Evolutionary conservation across 352 stramenopile species (phyloP).

Genomic region (Pseudoperonospora humuli): DNA sequence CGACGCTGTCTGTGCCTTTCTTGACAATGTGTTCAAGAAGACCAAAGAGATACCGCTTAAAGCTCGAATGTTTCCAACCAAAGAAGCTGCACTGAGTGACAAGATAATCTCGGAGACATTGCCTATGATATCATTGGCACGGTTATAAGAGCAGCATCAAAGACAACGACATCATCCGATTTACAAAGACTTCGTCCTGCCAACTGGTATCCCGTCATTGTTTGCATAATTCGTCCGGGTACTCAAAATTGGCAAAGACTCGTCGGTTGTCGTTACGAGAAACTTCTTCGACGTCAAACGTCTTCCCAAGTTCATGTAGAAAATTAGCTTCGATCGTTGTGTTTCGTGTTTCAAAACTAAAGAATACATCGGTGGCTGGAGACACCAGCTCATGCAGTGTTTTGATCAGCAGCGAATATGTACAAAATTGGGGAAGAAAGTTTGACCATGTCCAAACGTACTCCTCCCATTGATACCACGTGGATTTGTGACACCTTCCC

Average conservation of each 20-base stretch:
- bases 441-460: too few species aligned
- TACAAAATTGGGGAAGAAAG: too few species aligned
- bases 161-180: slow-evolving; percentile 10
- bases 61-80: slow-evolving; percentile 17
- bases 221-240: slow-evolving; percentile 35
- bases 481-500: too few species aligned
- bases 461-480: too few species aligned
- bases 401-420: slow-evolving; percentile 28
- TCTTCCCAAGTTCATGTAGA: slow-evolving; percentile 19
- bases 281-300: slow-evolving; percentile 25
- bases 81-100: slow-evolving; percentile 1
- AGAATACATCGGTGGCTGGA: slow-evolving; percentile 25
- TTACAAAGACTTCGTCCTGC: slow-evolving; percentile 11
- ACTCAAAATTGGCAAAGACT: slow-evolving; percentile 29
- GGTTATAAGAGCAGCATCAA: slow-evolving; percentile 12
- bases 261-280: slow-evolving; percentile 6
- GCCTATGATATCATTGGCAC: slow-evolving; percentile 9
- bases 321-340: slow-evolving; percentile 32
- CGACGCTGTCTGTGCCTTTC: slow-evolving; percentile 49
- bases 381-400: slow-evolving; percentile 26
- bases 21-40: slow-evolving; percentile 45
- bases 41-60: slow-evolving; percentile 27
- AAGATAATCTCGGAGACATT: not conserved
- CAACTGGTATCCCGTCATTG: slow-evolving; percentile 5
- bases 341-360: slow-evolving; percentile 42